Conservation (phyloP, 1,284 basidiomycete species). For the Pyrrhoderma noxium region DNA sequence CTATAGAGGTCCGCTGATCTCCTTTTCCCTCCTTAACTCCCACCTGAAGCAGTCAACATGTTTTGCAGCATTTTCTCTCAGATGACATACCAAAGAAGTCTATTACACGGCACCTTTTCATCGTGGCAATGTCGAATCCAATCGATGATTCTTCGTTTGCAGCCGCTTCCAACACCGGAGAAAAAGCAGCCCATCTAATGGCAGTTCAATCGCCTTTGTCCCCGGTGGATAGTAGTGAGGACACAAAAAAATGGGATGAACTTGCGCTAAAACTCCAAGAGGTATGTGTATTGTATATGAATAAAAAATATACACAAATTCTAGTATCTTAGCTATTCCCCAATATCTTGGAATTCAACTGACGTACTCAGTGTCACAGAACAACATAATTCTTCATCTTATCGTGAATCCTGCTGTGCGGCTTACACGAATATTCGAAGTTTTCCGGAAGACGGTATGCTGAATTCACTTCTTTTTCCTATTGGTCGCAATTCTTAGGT, state of each 20-base stretch:
- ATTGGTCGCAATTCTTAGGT: background rate
- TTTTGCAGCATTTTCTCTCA: constrained; percentile 12
- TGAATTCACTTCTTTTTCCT: background rate
- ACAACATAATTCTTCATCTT: constrained; percentile 16
- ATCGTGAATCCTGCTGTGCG: constrained; percentile 14
- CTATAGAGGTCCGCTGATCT: constrained; percentile 16
- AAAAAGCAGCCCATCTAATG: background rate
- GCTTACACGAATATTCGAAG: constrained; percentile 15
- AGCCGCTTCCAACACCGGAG: background rate
- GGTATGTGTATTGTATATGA: constrained; percentile 1
- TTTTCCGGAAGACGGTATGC: constrained; percentile 18
- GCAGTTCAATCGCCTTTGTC: background rate
- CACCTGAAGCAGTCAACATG: background rate
- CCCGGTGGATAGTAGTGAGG: background rate
- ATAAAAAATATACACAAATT: no score
- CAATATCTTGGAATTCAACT: background rate
- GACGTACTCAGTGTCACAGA: constrained; percentile 12
- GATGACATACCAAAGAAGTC: constrained; percentile 6
- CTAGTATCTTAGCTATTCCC: no score
- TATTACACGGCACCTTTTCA: constrained; percentile 16
- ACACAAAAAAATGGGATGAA: constrained; percentile 10
- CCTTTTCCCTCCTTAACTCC: background rate
- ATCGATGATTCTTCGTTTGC: constrained; percentile 6
- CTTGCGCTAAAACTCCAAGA: constrained; percentile 12
- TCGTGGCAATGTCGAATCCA: constrained; percentile 18